phyloP scores from a whole-genome alignment of 257 asterid species.

The Solanum dulcamara region DNA sequence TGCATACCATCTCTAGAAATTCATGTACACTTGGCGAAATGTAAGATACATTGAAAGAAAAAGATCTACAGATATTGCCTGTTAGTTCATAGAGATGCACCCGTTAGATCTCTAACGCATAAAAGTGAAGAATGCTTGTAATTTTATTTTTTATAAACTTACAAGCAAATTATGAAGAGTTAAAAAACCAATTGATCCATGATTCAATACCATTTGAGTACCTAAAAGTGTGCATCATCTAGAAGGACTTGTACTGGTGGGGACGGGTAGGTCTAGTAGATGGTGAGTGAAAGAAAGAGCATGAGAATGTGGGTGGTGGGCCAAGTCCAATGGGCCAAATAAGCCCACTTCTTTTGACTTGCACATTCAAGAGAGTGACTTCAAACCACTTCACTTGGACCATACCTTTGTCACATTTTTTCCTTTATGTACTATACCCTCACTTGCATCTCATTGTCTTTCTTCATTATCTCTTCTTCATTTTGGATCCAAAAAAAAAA shows the following conservation, averaged over 20 bases:
- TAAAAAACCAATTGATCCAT: background rate
- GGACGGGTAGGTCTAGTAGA: background rate
- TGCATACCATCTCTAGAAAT: background rate
- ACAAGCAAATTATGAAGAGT: background rate
- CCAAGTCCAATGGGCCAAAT: constrained; percentile 25
- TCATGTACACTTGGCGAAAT: background rate
- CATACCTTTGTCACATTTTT: background rate
- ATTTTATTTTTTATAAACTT: background rate
- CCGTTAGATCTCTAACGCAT: background rate
- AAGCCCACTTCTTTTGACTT: constrained; percentile 13
- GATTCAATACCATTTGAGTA: background rate
- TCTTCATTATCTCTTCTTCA: background rate
- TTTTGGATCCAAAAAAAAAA: background rate
- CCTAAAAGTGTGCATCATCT: background rate
- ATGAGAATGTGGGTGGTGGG: constrained; percentile 10
- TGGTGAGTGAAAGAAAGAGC: background rate
- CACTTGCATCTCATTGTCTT: background rate
- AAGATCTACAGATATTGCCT: background rate
- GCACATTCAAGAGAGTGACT: constrained; percentile 2
- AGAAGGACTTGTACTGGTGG: background rate
- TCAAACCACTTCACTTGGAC: constrained; percentile 12
- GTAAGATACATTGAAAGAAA: background rate
- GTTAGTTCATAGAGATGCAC: background rate
- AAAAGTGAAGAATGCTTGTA: background rate
- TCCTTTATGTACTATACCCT: background rate